Conservation (phyloP, 805 yeast genomes). For the Ascoidea rubescens region DNA sequence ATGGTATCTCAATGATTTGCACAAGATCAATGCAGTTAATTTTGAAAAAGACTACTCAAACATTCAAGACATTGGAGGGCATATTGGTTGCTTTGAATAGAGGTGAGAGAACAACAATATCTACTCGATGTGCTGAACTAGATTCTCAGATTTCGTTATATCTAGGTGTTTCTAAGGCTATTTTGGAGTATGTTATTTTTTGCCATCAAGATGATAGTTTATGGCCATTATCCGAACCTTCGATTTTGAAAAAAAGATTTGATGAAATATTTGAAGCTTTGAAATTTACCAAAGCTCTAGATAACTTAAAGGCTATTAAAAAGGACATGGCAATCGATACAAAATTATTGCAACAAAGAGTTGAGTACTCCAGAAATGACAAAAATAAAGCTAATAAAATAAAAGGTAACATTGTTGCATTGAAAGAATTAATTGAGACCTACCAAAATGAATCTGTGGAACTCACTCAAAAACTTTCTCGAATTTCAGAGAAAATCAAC, state of each 20-base stretch:
- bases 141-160: constrained; percentile 70
- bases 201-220: constrained; percentile 95
- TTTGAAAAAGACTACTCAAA: constrained; percentile 43
- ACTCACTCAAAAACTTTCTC: constrained; percentile 35
- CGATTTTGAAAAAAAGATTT: constrained; percentile 76
- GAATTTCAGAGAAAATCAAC: constrained; percentile 45
- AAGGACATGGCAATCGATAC: constrained; percentile 71
- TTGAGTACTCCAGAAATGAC: constrained; percentile 62
- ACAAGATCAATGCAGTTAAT: constrained; percentile 74
- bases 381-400: constrained; percentile 56
- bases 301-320: constrained; percentile 56
- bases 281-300: constrained; percentile 83
- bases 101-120: constrained; percentile 54
- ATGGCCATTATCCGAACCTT: constrained; percentile 94
- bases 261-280: constrained; percentile 96
- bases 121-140: constrained; percentile 73
- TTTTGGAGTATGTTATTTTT: constrained; percentile 83
- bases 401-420: constrained; percentile 27
- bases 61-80: constrained; percentile 87
- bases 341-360: constrained; percentile 63
- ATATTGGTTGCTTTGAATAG: constrained; percentile 49
- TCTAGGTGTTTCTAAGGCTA: constrained; percentile 79
- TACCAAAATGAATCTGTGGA: constrained; percentile 34
- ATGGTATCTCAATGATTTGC: constrained; percentile 67
- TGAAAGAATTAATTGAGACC: constrained; percentile 28